phyloP scores from a whole-genome alignment of 352 stramenopile genomes.

The Phytophthora chlamydospora region DNA sequence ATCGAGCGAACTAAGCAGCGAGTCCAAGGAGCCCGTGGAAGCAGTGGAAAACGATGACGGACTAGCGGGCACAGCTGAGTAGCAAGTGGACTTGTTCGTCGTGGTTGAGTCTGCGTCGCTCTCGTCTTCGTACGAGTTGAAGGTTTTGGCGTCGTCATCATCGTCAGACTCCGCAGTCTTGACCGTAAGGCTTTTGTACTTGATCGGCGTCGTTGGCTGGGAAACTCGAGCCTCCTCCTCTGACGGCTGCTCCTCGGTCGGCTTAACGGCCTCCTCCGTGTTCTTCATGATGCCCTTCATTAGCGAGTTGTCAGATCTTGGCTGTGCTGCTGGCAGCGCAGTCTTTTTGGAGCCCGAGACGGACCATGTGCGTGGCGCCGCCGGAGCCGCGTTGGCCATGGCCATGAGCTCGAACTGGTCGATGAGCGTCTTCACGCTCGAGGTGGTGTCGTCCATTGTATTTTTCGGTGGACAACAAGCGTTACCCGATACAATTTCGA shows the following conservation, averaged over 20 bases:
- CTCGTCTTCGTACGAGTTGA: constrained; percentile 20
- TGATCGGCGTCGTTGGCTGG: constrained; percentile 3
- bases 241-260: constrained; percentile 1
- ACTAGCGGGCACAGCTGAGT: constrained; percentile 20
- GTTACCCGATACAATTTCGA: constrained; percentile 24
- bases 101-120: constrained; percentile 16
- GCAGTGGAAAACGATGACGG: constrained; percentile 41
- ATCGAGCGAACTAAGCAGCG: constrained; percentile 34
- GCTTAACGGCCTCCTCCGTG: not conserved
- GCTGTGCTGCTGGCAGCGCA: constrained; percentile 4
- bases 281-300: constrained; percentile 25
- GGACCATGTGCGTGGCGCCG: constrained; percentile 11
- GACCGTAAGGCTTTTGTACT: constrained; percentile 25
- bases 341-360: constrained; percentile 7
- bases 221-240: constrained; percentile 1
- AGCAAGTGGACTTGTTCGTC: constrained; percentile 17
- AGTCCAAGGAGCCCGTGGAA: constrained; percentile 42
- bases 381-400: constrained; percentile 8
- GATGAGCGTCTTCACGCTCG: constrained; percentile 41
- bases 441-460: constrained; percentile 21
- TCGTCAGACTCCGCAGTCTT: constrained; percentile 10
- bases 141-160: constrained; percentile 13
- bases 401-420: constrained; percentile 44
- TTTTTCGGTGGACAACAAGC: constrained; percentile 17
- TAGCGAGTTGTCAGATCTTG: constrained; percentile 19